Evolutionary conservation across 2,329 filamentous ascomycete species (phyloP).

Genomic region (Pseudogymnoascus sp.): DNA sequence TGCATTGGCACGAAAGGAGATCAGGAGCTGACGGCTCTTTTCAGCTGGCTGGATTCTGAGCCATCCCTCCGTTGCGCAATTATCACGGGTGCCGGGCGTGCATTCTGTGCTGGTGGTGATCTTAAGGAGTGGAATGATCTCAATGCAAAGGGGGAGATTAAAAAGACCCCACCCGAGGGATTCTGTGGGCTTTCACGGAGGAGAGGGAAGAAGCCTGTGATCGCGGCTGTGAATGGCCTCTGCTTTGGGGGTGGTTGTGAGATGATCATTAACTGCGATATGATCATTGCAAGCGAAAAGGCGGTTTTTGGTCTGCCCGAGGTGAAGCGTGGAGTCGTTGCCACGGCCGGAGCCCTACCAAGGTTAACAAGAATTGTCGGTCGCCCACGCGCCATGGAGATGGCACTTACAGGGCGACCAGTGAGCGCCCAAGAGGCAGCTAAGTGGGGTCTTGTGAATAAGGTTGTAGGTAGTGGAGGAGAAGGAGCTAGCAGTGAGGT

Average conservation of each 20-base stretch:
- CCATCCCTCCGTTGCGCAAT: slow-evolving; percentile 52
- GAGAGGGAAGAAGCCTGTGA: slow-evolving; percentile 62
- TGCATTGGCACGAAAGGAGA: slow-evolving; percentile 35
- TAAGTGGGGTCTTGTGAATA: slow-evolving; percentile 64
- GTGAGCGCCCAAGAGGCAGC: slow-evolving; percentile 52
- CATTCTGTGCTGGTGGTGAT: slow-evolving; percentile 62
- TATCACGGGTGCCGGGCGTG: slow-evolving; percentile 53
- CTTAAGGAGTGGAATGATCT: slow-evolving; percentile 54
- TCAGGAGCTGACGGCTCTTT: slow-evolving; percentile 38
- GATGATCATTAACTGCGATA: slow-evolving; percentile 65
- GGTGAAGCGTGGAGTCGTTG: slow-evolving; percentile 61
- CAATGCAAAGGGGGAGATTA: slow-evolving; percentile 26
- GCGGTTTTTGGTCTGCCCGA: slow-evolving; percentile 65
- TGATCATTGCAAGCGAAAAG: slow-evolving; percentile 52
- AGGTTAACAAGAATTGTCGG: slow-evolving; percentile 59
- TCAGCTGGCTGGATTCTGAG: slow-evolving; percentile 55
- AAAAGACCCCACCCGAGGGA: slow-evolving; percentile 35
- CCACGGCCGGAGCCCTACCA: slow-evolving; percentile 62
- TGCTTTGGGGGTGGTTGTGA: slow-evolving; percentile 71
- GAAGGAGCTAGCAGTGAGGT: slow-evolving; percentile 34
- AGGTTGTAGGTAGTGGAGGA: slow-evolving; percentile 39
- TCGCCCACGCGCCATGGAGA: slow-evolving; percentile 59
- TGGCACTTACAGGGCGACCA: slow-evolving; percentile 56
- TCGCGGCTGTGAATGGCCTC: slow-evolving; percentile 68
- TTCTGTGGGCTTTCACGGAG: slow-evolving; percentile 61